These are phyloP conservation scores for Ziziphus jujuba DNA, from an alignment of 306 rosid species.

Conservation along the genomic window DNA sequence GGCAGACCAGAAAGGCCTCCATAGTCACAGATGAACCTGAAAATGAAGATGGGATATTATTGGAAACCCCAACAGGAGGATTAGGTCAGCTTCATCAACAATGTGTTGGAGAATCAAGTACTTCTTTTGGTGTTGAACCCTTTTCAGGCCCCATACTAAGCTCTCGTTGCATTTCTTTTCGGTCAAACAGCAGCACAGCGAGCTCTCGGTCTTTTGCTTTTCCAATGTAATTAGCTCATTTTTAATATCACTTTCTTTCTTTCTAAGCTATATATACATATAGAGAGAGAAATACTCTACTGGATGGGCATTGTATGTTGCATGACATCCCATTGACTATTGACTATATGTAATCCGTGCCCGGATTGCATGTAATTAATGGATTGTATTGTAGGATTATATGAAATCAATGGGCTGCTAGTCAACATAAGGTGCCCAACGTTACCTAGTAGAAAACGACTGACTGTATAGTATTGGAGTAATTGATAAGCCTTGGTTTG, in stretches of 20 bases:
- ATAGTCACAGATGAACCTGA: slow-evolving; percentile 30
- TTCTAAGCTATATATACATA: not conserved
- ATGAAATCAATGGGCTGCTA: too few relatives aligned
- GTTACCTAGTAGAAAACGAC: too few relatives aligned
- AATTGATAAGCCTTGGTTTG: too few relatives aligned
- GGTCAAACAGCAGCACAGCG: slow-evolving; percentile 57
- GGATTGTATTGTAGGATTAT: too few relatives aligned
- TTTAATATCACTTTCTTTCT: not conserved
- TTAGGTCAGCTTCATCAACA: slow-evolving; percentile 21
- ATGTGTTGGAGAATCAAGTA: slow-evolving; percentile 23
- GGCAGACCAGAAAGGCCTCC: slow-evolving; percentile 13
- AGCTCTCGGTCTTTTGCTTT: slow-evolving; percentile 74
- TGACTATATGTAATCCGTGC: too few relatives aligned
- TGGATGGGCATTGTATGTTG: too few relatives aligned
- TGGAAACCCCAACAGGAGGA: too few relatives aligned
- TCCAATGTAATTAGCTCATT: slow-evolving; percentile 56
- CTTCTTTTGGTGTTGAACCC: slow-evolving; percentile 16
- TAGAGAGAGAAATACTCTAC: too few relatives aligned
- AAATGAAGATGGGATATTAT: slow-evolving; percentile 11
- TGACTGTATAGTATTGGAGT: too few relatives aligned
- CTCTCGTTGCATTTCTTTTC: slow-evolving; percentile 37
- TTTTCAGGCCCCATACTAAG: slow-evolving; percentile 17
- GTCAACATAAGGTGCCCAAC: too few relatives aligned
- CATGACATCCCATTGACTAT: too few relatives aligned
- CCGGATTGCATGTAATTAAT: too few relatives aligned